These are phyloP conservation scores for Acanthamoeba royreba DNA, from an alignment of 208 protist genomes.

Conservation along the genomic window DNA sequence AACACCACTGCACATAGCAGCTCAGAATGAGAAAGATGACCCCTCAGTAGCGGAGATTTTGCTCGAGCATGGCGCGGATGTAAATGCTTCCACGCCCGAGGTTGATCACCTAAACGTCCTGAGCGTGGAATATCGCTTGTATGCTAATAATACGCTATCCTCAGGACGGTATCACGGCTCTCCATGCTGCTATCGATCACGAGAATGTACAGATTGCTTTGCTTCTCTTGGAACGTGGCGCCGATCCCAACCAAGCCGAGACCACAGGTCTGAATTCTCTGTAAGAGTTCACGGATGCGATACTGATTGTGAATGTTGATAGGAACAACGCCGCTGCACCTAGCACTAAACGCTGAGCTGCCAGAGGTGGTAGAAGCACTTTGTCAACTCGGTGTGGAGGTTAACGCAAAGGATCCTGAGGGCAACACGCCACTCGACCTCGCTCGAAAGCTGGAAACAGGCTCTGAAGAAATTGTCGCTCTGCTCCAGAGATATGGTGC, in stretches of 20 bases:
- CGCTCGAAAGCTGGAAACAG: background rate
- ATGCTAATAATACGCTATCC: background rate
- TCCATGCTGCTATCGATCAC: background rate
- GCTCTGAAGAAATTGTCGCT: background rate
- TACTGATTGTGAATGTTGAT: background rate
- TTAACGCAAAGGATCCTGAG: background rate
- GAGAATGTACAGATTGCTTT: background rate
- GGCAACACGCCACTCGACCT: background rate
- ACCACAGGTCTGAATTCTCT: background rate
- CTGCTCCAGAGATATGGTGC: background rate
- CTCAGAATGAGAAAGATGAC: background rate
- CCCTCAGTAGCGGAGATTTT: background rate
- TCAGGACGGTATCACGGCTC: constrained; percentile 16
- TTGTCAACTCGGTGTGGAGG: background rate
- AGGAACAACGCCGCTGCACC: constrained; percentile 12
- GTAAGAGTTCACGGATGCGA: background rate
- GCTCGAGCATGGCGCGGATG: background rate
- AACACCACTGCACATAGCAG: background rate
- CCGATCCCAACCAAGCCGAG: constrained; percentile 19
- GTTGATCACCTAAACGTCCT: background rate
- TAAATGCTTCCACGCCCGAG: background rate
- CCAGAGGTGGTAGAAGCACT: background rate
- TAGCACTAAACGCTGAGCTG: constrained; percentile 2
- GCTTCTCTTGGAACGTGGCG: background rate
- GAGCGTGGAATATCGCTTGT: background rate